Conservation (phyloP, 495 filamentous ascomycete species). For the Hyaloscypha bicolor region DNA sequence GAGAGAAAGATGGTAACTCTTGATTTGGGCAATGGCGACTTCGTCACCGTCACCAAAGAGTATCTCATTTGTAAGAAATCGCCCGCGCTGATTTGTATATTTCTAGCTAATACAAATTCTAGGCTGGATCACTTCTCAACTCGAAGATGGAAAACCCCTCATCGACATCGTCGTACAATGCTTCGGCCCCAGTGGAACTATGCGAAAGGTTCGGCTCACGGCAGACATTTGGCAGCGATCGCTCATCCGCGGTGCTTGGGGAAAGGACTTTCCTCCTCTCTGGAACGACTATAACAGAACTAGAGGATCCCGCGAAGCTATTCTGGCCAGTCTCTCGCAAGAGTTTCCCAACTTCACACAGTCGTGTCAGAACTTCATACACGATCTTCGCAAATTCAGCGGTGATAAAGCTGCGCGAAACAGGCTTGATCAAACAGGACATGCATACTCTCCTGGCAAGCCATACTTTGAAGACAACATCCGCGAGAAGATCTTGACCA, state of each 20-base stretch:
- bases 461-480: not conserved
- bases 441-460: not conserved
- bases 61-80: constrained; percentile 7
- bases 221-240: not conserved
- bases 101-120: not conserved
- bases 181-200: not conserved
- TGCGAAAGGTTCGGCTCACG: not conserved
- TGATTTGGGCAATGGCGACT: not conserved
- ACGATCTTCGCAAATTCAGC: not conserved
- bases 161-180: not conserved
- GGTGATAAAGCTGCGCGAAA: not conserved
- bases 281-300: not conserved
- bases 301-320: not conserved
- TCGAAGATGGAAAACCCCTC: not conserved
- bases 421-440: not conserved
- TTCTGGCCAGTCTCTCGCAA: not conserved
- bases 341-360: not conserved
- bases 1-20: not conserved
- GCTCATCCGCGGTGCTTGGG: not conserved
- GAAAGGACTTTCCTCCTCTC: not conserved
- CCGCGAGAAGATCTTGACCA: not conserved
- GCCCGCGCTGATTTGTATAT: too few species aligned
- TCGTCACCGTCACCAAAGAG: not conserved
- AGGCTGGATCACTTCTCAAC: constrained; percentile 11
- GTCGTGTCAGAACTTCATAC: not conserved